A percentile compares a stretch with the other conserved stretches of the same genome.
phyloP scores from a whole-genome alignment of 1,139 yeast genomes.

The Hanseniaspora gamundiae region DNA sequence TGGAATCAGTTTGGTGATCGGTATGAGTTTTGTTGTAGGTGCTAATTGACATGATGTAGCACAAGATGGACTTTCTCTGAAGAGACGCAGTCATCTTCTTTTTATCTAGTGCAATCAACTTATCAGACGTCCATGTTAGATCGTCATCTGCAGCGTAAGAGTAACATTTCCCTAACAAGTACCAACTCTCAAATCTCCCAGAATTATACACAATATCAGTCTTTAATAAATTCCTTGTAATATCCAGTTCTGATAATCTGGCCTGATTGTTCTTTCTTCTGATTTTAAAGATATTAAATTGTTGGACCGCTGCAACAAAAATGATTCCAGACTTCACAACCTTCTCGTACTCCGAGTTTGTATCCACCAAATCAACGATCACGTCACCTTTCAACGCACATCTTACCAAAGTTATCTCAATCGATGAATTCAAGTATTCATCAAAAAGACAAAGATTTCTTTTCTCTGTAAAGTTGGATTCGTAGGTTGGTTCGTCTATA shows the following conservation, averaged over 20 bases:
- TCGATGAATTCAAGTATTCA: slow-evolving; percentile 38
- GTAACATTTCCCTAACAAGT: slow-evolving; percentile 68
- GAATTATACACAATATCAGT: slow-evolving; percentile 59
- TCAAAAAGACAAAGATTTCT: slow-evolving; percentile 36
- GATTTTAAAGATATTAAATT: slow-evolving; percentile 50
- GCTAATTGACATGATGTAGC: slow-evolving; percentile 70
- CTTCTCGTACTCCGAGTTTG: slow-evolving; percentile 25
- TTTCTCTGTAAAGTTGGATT: slow-evolving; percentile 25
- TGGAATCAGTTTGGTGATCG: slow-evolving; percentile 10
- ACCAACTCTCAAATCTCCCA: slow-evolving; percentile 75
- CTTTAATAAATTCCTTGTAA: slow-evolving; percentile 52
- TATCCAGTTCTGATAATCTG: slow-evolving; percentile 67
- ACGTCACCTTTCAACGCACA: slow-evolving; percentile 48
- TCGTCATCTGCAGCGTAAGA: slow-evolving; percentile 79
- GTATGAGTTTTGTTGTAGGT: slow-evolving; percentile 19
- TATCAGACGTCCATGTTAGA: slow-evolving; percentile 82
- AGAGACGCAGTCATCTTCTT: slow-evolving; percentile 49
- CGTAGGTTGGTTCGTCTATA: slow-evolving; percentile 53
- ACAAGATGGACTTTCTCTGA: slow-evolving; percentile 60
- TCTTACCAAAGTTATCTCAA: slow-evolving; percentile 40
- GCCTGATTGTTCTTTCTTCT: slow-evolving; percentile 71
- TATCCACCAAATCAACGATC: slow-evolving; percentile 28
- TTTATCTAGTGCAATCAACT: slow-evolving; percentile 51
- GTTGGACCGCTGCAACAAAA: slow-evolving; percentile 58
- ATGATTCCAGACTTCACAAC: slow-evolving; percentile 50